These are phyloP conservation scores for Epicoccum sorghinum DNA, from an alignment of 2,329 filamentous ascomycete genomes.

Conservation along the genomic window DNA sequence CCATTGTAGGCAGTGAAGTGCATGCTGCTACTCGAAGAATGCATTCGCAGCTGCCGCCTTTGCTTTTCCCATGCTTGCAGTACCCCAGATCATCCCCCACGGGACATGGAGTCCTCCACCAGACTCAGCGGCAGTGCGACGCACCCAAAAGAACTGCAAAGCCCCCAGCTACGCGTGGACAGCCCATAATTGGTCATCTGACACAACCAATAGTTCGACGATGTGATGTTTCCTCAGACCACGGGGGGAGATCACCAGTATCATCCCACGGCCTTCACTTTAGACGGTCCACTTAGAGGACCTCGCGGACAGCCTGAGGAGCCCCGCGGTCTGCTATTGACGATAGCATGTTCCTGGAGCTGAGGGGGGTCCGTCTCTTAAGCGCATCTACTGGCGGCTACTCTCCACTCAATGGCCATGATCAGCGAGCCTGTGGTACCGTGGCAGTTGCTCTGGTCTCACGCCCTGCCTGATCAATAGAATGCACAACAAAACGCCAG, in stretches of 20 bases:
- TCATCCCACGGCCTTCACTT: slow-evolving; percentile 15
- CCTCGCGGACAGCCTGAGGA: too few relatives aligned
- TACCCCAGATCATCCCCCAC: slow-evolving; percentile 33
- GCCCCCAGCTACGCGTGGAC: slow-evolving; percentile 17
- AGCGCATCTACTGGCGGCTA: not conserved
- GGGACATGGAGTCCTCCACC: slow-evolving; percentile 15
- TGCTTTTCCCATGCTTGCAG: slow-evolving; percentile 24
- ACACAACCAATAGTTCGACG: slow-evolving; percentile 16
- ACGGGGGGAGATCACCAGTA: slow-evolving; percentile 16
- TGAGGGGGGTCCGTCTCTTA: slow-evolving; percentile 2
- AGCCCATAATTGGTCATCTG: slow-evolving; percentile 24
- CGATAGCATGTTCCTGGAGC: not conserved
- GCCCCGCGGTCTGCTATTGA: too few relatives aligned
- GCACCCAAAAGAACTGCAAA: slow-evolving; percentile 22
- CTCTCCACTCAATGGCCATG: not conserved
- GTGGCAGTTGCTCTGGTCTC: slow-evolving; percentile 13
- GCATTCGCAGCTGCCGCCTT: slow-evolving; percentile 13
- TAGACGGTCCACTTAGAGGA: slow-evolving; percentile 4
- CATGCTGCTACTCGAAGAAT: slow-evolving; percentile 10
- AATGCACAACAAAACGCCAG: slow-evolving; percentile 13
- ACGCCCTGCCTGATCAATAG: slow-evolving; percentile 6
- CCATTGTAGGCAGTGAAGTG: slow-evolving; percentile 5
- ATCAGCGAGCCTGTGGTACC: slow-evolving; percentile 1
- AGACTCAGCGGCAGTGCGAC: slow-evolving; percentile 30
- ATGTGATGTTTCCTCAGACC: slow-evolving; percentile 8